Percentiles rank a stretch among this genome's conserved stretches.
These are phyloP conservation scores for Leishmania major DNA, from an alignment of 208 protist species.

Conservation along the genomic window DNA sequence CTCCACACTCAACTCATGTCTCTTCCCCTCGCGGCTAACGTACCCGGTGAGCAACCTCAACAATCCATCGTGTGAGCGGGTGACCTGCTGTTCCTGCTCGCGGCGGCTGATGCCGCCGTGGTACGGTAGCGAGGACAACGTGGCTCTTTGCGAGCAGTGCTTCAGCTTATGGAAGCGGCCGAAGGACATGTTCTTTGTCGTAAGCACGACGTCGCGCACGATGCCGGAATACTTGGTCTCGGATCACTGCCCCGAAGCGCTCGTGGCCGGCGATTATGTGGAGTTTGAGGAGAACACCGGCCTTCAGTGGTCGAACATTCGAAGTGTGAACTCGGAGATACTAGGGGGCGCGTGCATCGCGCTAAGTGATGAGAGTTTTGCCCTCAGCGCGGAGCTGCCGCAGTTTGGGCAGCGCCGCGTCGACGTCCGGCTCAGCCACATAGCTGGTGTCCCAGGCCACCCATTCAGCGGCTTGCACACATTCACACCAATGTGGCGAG, in stretches of 20 bases:
- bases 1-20: slow-evolving; percentile 67
- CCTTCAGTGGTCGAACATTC: slow-evolving; percentile 57
- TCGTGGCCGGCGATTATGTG: slow-evolving; percentile 59
- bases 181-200: slow-evolving; percentile 69
- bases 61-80: slow-evolving; percentile 28
- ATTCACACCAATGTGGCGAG: slow-evolving; percentile 74
- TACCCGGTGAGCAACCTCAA: slow-evolving; percentile 65
- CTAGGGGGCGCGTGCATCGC: slow-evolving; percentile 51
- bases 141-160: slow-evolving; percentile 72
- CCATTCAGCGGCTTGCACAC: slow-evolving; percentile 78
- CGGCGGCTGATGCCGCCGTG: slow-evolving; percentile 42
- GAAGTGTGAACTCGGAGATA: slow-evolving; percentile 80
- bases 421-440: slow-evolving; percentile 66
- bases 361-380: slow-evolving; percentile 56
- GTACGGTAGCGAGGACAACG: slow-evolving; percentile 71
- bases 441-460: slow-evolving; percentile 72
- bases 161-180: slow-evolving; percentile 85
- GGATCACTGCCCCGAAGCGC: slow-evolving; percentile 44
- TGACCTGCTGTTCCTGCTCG: slow-evolving; percentile 26
- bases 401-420: slow-evolving; percentile 56
- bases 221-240: slow-evolving; percentile 76
- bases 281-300: slow-evolving; percentile 81
- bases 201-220: slow-evolving; percentile 13
- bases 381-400: slow-evolving; percentile 52
- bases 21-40: slow-evolving; percentile 75